Base-by-base conservation (phyloP, 768 basidiomycete species). In the Rhizopogon rudus region DNA sequence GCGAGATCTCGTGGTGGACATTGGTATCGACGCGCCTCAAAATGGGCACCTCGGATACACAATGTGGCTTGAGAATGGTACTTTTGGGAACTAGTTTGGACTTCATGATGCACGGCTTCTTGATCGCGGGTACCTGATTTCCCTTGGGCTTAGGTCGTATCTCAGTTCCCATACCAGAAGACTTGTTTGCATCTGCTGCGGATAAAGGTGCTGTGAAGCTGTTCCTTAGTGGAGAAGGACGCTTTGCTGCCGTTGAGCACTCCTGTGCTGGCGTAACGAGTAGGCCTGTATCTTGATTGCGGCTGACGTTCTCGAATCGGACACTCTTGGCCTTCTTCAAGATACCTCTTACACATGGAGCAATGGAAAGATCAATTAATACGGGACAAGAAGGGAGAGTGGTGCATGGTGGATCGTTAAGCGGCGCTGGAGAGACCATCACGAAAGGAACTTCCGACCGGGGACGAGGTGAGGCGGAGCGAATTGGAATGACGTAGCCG, bases 261-360 rank as follows among this genome's bases (percentile, higher is more conserved):
- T 46, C 29, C 35, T 51, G 57, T 35, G 43, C 16, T 40, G 51
- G n/a, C 41, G 44, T n/a, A 13, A 25, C 44, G 28, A 31, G 9
- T 29, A 31, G 8, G 2, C 31, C 37, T n/a, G 43, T 28, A 31
- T 58, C 61, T 13, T 40, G 46, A 52, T 6, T 33, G 37, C 50
- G 37, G 37, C 48, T 49, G 44, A 20, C 8, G 35, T 69, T 69
- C 28, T 69, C 68, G 57, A 75, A 75, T 35, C 74, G 72, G 40
- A 75, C 74, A 42, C 62, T 69, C 66, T 75, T 75, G 56, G 59
- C 64, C 57, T 69, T 71, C 66, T 75, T 75, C 56, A 75, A 62
- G 46, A 75, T 75, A 22, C 74, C 67, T 52, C 66, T 66, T 17
- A 70, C 66, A 0, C 66, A 66, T 6, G 62, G 60, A 44, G 68